These are phyloP conservation scores for Phlyctochytrium bullatum DNA, from an alignment of 192 early-diverging fungal genomes.

Conservation along the genomic window DNA sequence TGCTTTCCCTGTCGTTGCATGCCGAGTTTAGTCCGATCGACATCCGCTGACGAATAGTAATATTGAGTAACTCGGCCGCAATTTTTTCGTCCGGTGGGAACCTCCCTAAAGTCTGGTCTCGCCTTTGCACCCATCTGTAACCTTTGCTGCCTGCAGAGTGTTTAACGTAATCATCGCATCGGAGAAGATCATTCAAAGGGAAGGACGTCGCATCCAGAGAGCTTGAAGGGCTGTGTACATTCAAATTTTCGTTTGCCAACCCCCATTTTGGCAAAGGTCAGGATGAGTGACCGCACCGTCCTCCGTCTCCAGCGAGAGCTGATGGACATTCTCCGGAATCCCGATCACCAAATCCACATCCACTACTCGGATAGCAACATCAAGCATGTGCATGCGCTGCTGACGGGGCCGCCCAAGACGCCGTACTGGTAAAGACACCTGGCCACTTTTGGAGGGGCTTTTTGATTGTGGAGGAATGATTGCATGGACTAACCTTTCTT, in stretches of 20 bases:
- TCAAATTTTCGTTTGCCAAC: too few species aligned
- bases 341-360: conserved; percentile 31
- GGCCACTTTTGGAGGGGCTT: conserved; percentile 15
- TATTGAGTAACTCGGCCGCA: too few species aligned
- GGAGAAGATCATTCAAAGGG: too few species aligned
- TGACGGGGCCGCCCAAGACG: conserved; percentile 56
- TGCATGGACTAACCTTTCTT: not conserved
- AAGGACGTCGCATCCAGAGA: too few species aligned
- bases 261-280: too few species aligned
- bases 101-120: too few species aligned
- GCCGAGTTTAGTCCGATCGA: not conserved
- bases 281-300: conserved; percentile 29
- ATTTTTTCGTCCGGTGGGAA: too few species aligned
- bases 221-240: too few species aligned
- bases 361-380: conserved; percentile 53
- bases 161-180: too few species aligned
- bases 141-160: too few species aligned
- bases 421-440: conserved; percentile 40
- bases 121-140: too few species aligned
- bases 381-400: conserved; percentile 61
- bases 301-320: conserved; percentile 40
- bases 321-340: conserved; percentile 22
- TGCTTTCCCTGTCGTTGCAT: not conserved
- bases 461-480: too few species aligned
- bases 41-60: not conserved